Base-by-base conservation (phyloP, 805 yeast species). In the Ogataea pilisensis region DNA sequence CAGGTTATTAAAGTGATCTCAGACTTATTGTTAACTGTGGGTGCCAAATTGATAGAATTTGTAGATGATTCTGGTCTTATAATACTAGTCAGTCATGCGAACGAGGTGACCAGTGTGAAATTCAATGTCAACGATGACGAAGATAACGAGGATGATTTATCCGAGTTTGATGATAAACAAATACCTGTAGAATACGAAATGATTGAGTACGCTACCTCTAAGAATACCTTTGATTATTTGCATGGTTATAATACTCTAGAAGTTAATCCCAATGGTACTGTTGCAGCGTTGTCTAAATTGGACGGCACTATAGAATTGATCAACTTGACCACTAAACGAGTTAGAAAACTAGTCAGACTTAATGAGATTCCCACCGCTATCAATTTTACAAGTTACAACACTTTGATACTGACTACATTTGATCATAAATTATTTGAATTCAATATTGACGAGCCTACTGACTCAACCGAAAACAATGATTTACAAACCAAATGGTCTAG, bases 371-470 rank as follows among this genome's bases (percentile, higher is more conserved):
- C 89, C 8, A 78, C 85, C 4, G 75, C 83, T 8, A 37, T 87
- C 33, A 64, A 69, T n/a, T 79, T 86, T 54, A 68, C 84, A 2
- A 54, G 61, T 2, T 54, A 58, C 35, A 38, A 44, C 5, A 75
- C 85, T 2, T 65, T 89, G 27, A 58, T 83, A 14, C 79, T 82
- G 9, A 73, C 82, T 17, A 79, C 91, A 2, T 76, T 83, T 36
- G 95, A 87, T 38, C 85, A 84, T 59, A 81, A 77, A 53, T 60
- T 93, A 19, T 75, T 74, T 45, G 97, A 89, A 64, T 82, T 87
- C 51, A 71, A 75, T 37, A 49, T 72, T 14, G 46, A 45, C 8
- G 31, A 11, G 16, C 43, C 42, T 8, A 34, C 34, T 17, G 39
- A 41, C 24, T 37, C 36, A 12, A 41, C 42, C 12, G 21, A 31